phyloP scores from a whole-genome alignment of 1,139 yeast genomes.

The Geotrichum reessii region DNA sequence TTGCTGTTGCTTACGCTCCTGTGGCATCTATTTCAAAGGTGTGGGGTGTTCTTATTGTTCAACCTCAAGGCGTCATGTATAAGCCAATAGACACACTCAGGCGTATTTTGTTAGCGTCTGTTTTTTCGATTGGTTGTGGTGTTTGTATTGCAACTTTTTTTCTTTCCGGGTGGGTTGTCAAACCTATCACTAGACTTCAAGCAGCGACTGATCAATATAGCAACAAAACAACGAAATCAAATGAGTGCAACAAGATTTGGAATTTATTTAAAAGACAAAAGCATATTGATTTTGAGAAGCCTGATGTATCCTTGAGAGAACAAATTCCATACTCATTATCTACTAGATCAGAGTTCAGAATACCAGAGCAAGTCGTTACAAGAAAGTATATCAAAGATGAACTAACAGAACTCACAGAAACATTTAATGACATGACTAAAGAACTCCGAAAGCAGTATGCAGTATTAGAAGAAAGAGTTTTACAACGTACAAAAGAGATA shows the following conservation, averaged over 20 bases:
- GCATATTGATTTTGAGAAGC: background rate
- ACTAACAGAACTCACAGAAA: slow-evolving; percentile 79
- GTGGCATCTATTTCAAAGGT: slow-evolving; percentile 45
- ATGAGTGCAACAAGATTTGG: background rate
- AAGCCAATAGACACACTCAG: slow-evolving; percentile 61
- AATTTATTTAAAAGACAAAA: background rate
- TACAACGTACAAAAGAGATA: slow-evolving; percentile 76
- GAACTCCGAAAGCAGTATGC: slow-evolving; percentile 82
- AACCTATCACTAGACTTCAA: slow-evolving; percentile 76
- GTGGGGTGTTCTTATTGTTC: slow-evolving; percentile 78
- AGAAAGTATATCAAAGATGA: slow-evolving; percentile 59
- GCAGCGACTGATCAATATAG: slow-evolving; percentile 70
- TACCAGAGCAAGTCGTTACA: slow-evolving; percentile 34
- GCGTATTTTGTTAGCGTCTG: slow-evolving; percentile 71
- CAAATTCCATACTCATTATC: background rate
- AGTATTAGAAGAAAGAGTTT: slow-evolving; percentile 84
- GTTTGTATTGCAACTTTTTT: slow-evolving; percentile 75
- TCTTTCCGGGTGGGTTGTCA: slow-evolving; percentile 77
- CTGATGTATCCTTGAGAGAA: background rate
- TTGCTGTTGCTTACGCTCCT: slow-evolving; percentile 70
- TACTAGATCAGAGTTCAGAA: slow-evolving; percentile 23
- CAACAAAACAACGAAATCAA: background rate
- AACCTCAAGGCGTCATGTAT: slow-evolving; percentile 53
- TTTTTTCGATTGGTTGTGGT: slow-evolving; percentile 71
- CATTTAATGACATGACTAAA: slow-evolving; percentile 89